Evolutionary conservation across 345 rosid genomes (phyloP), one percentile per base, ranked within the genome.

Genomic region (Hibiscus tridactylites): DNA sequence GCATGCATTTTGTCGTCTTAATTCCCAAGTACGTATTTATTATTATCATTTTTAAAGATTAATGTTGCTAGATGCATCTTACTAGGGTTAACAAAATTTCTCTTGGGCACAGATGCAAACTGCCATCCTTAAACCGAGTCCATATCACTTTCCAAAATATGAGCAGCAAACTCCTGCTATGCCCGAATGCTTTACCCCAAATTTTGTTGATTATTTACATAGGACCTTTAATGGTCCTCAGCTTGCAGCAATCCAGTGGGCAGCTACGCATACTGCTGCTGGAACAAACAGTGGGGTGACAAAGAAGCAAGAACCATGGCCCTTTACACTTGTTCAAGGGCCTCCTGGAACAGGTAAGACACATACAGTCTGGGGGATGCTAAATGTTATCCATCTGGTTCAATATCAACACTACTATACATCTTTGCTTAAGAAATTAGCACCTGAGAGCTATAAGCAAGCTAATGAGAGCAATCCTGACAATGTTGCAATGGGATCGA

Each of bases 311-410:
- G 97, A 90, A 73, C 99, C 99, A 13, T 92, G 99, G 99, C 99
- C 99, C 42, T 95, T 95, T 65, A 95, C 99, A 60, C 98, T 95
- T 70, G 99, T 95, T 73, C 99, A 95, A 72, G 98, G 98, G 47
- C 99, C 99, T 74, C 99, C 99, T 19, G 99, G 98, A 77, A 95
- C 98, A 58, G 99, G 99, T 79, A 95, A 95, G 87, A 95, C 98
- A 1, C 99, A 92, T 73, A 95, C 98, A 15, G 99, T 95, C n/a
- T 89, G 98, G 96, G 99, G 99, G 77, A 95, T 95, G 99, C 87
- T 95, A 74, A 95, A 95, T 88, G 99, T 95, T 62, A 95, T 95
- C 81, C 99, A 95, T 83, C 81, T 95, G 86, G 99, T 95, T 75
- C 99, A 95, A 79, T 95, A 95, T 80, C 99, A 95, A 83, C 97